Evolutionary conservation across 257 asterid species (phyloP).

Genomic region (Jacaranda mimosifolia): DNA sequence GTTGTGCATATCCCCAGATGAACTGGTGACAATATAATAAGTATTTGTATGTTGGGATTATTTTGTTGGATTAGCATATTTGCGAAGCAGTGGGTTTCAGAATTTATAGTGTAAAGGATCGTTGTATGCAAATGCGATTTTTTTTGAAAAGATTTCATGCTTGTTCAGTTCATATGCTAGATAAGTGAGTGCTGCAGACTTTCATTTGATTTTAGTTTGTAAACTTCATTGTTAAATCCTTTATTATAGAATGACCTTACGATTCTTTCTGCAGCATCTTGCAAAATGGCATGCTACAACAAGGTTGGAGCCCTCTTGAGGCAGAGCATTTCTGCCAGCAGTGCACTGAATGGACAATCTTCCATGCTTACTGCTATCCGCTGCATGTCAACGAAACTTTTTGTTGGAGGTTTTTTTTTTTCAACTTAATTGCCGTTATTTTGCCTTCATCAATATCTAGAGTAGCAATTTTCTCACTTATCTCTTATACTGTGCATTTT

Average conservation of each 20-base stretch:
- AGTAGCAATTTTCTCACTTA: not conserved
- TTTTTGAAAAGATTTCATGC: not conserved
- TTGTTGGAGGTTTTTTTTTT: constrained; percentile 68
- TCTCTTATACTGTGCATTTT: not conserved
- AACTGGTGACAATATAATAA: not conserved
- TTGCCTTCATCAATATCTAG: not conserved
- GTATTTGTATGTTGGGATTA: not conserved
- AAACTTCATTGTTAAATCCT: not conserved
- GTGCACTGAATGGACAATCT: constrained; percentile 44
- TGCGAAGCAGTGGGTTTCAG: not conserved
- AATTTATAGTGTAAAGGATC: not conserved
- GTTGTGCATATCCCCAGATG: not conserved
- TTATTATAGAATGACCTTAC: not conserved
- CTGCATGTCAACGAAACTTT: constrained; percentile 80
- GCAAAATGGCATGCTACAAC: constrained; percentile 73
- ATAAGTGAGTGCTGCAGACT: not conserved
- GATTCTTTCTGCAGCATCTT: constrained; percentile 40
- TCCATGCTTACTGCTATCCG: constrained; percentile 73
- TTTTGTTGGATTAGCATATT: not conserved
- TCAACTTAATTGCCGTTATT: not conserved
- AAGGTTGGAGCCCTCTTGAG: constrained; percentile 64
- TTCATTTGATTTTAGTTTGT: not conserved
- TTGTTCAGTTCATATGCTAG: not conserved
- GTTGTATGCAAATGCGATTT: not conserved
- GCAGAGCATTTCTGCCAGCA: constrained; percentile 52